Evolutionary conservation across 163 green algal species (phyloP).

Genomic region (Scenedesmus sp.): DNA sequence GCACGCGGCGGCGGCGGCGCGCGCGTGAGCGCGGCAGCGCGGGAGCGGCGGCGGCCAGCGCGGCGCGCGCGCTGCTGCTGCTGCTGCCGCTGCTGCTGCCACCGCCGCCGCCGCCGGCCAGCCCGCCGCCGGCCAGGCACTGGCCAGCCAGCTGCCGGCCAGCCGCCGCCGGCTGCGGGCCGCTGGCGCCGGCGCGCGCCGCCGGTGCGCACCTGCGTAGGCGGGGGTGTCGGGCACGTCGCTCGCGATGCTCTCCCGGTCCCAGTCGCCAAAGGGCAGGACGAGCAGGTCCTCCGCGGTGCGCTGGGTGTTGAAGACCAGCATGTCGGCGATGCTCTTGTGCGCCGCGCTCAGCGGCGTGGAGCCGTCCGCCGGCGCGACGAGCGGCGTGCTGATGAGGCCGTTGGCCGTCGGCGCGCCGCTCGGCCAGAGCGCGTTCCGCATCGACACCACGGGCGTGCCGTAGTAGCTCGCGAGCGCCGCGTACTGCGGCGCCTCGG

Average conservation of each 20-base stretch:
- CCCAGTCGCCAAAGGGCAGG: slow-evolving; percentile 44
- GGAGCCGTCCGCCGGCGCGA: slow-evolving; percentile 10
- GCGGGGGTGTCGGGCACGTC: slow-evolving; percentile 23
- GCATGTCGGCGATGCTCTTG: slow-evolving; percentile 28
- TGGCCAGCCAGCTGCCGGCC: neutral
- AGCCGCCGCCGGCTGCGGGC: neutral
- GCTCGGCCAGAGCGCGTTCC: slow-evolving; percentile 40
- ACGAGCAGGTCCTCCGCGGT: slow-evolving; percentile 34
- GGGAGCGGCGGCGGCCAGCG: no score
- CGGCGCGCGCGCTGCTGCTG: no score
- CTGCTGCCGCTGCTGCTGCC: no score
- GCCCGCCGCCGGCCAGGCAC: neutral
- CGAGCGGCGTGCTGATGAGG: neutral
- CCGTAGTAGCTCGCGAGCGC: slow-evolving; percentile 43
- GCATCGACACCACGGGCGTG: slow-evolving; percentile 35
- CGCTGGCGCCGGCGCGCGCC: neutral
- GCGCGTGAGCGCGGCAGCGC: no score
- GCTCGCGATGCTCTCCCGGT: neutral
- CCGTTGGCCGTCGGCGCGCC: neutral
- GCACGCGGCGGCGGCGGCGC: slow-evolving; percentile 12
- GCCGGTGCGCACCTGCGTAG: neutral
- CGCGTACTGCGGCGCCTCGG: slow-evolving; percentile 39
- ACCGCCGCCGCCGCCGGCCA: neutral
- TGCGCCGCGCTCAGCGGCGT: slow-evolving; percentile 22
- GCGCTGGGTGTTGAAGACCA: slow-evolving; percentile 41